Percentiles rank a stretch among this genome's conserved stretches.
phyloP scores from a whole-genome alignment of 805 yeast genomes.

The Citeromyces nyonsensis region DNA sequence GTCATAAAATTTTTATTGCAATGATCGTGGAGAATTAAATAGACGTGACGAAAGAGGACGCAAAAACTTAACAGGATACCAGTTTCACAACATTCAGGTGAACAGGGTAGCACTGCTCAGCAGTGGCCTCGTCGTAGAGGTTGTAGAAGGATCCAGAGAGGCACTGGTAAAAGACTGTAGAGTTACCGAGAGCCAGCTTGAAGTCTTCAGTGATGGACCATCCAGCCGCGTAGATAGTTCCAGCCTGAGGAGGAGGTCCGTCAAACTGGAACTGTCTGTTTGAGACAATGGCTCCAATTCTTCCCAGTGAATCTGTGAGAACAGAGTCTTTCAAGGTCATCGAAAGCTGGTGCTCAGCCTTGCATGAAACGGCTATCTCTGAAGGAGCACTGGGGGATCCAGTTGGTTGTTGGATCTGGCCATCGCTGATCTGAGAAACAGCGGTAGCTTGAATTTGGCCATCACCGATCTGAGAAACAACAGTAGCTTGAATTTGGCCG shows the following conservation, averaged over 20 bases:
- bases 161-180: conserved; percentile 35
- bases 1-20: no score
- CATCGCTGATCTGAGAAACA: conserved; percentile 6
- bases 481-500: conserved; percentile 20
- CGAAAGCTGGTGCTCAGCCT: conserved; percentile 20
- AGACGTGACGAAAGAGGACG: not conserved
- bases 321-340: conserved; percentile 23
- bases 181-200: conserved; percentile 32
- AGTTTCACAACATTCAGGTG: conserved; percentile 27
- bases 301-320: conserved; percentile 29
- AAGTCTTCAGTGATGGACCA: conserved; percentile 29
- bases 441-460: conserved; percentile 25
- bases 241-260: conserved; percentile 53
- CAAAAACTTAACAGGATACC: conserved; percentile 19
- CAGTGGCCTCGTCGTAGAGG: conserved; percentile 32
- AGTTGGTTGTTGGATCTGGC: conserved; percentile 6
- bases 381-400: conserved; percentile 2
- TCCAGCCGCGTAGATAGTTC: conserved; percentile 35
- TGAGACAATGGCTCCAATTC: conserved; percentile 46
- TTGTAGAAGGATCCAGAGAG: conserved; percentile 42
- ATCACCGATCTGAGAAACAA: conserved; percentile 29
- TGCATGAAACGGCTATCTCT: conserved; percentile 14
- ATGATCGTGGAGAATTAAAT: no score
- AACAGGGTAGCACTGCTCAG: conserved; percentile 28
- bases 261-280: conserved; percentile 54